A percentile compares a stretch with the other conserved stretches of the same genome.
Conservation (phyloP, 192 early-diverging fungal species). For the Gonapodya prolifera region DNA sequence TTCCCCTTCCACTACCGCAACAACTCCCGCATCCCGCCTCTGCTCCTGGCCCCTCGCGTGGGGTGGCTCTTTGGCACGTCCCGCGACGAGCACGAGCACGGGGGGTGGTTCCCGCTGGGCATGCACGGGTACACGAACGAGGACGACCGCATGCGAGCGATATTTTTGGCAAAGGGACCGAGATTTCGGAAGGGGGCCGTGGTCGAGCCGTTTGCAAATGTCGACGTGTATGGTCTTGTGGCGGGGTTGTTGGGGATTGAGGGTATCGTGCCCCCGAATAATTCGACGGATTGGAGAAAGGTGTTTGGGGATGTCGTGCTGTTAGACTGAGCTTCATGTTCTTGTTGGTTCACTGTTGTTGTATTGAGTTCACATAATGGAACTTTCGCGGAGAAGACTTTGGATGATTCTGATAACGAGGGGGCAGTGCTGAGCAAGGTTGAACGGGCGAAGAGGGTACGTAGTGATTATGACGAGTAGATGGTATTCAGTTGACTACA, state of each 20-base stretch:
- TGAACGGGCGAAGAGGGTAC: no score
- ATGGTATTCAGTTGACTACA: no score
- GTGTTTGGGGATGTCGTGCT: background rate
- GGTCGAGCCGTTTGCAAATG: constrained; percentile 41
- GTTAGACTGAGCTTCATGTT: no score
- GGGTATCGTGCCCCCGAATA: background rate
- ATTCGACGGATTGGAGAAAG: background rate
- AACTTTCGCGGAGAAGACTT: no score
- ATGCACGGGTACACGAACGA: constrained; percentile 77
- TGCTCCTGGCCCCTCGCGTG: constrained; percentile 52
- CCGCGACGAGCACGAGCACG: constrained; percentile 14
- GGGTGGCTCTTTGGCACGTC: constrained; percentile 45
- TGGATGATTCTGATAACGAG: no score
- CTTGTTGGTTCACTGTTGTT: no score
- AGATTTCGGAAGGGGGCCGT: constrained; percentile 25
- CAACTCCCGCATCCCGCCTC: constrained; percentile 56
- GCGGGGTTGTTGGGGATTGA: constrained; percentile 34
- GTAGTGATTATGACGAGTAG: no score
- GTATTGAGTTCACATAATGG: no score
- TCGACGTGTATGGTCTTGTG: constrained; percentile 61
- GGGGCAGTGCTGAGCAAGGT: no score
- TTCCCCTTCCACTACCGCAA: constrained; percentile 54
- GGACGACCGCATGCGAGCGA: constrained; percentile 65
- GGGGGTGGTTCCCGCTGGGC: constrained; percentile 25
- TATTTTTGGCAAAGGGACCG: constrained; percentile 70